Base-by-base conservation (phyloP, 2,329 filamentous ascomycete species). In the Colletotrichum siamense region DNA sequence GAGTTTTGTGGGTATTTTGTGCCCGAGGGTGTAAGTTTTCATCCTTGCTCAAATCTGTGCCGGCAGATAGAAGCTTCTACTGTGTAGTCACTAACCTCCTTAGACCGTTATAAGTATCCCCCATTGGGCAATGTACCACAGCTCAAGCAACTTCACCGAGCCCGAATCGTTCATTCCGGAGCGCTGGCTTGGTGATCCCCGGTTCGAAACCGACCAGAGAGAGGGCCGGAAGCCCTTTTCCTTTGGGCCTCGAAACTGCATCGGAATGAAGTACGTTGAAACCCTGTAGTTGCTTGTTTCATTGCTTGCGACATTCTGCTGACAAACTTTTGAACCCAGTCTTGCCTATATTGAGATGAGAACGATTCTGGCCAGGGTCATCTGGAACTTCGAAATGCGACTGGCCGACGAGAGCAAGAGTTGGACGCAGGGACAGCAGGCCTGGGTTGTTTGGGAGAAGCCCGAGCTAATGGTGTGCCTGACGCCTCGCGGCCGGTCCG, bases 281-380 rank as follows among this genome's bases (percentile, higher is more conserved):
- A 3, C 32, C 16, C 3, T 30, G 9, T 3, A 12, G 22, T 64
- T n/a, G 9, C 10, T 3, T 64, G 5, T 4, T 15, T 30, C 15
- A 30, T 12, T 26, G 12, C 26, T 61, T 30, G 55, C 12, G 55
- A 22, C 6, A 8, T 61, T n/a, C 2, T 5, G 12, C 55, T 61
- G 26, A 61, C 55, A 28, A 24, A 15, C 2, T 3, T 15, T 3
- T 5, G 12, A 36, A 24, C 2, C 3, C 30, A 76, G 84, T 71
- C 83, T 89, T 22, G 88, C 89, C 2, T 87, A 87, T 65, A 83
- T 83, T 5, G 88, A 90, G 79, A 87, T 90, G 85, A 85, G 88
- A 3, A 75, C 89, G 5, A 86, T 89, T 16, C 78, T 89, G 1
- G 83, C 86, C 3, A 83, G 85, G 6, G 71, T 90, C 13, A 78